Conservation (phyloP, 768 basidiomycete species). For the Psilocybe subaeruginosa region DNA sequence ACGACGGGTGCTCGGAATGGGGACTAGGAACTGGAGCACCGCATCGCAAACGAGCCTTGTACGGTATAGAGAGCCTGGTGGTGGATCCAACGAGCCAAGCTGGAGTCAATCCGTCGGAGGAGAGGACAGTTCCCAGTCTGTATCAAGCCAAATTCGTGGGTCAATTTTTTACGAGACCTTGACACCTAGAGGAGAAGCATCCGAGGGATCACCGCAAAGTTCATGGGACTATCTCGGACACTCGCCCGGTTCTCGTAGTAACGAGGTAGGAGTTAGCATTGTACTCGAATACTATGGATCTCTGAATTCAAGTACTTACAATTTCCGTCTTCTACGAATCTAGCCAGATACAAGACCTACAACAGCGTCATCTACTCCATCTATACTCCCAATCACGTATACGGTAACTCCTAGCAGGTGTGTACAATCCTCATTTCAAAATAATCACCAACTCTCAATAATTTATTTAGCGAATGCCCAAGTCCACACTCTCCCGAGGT, state of each 20-base stretch:
- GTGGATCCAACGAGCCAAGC: background rate
- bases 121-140: background rate
- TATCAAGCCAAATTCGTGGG: background rate
- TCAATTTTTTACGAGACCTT: constrained; percentile 5
- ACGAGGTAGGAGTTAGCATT: background rate
- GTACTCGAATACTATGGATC: background rate
- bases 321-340: background rate
- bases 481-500: constrained; percentile 34
- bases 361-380: constrained; percentile 21
- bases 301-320: background rate
- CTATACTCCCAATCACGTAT: constrained; percentile 14
- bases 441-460: background rate
- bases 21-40: background rate
- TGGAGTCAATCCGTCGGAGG: background rate
- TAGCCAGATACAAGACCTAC: constrained; percentile 28
- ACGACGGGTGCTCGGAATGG: background rate
- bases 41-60: background rate
- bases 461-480: constrained; percentile 17
- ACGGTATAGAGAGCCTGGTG: background rate
- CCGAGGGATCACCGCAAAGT: background rate
- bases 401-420: constrained; percentile 30
- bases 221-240: background rate
- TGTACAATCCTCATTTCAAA: background rate
- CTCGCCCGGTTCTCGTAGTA: background rate
- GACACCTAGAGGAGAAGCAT: background rate